These are phyloP conservation scores for Aspergillus eucalypticola DNA, from an alignment of 2,329 filamentous ascomycete genomes.

Conservation along the genomic window DNA sequence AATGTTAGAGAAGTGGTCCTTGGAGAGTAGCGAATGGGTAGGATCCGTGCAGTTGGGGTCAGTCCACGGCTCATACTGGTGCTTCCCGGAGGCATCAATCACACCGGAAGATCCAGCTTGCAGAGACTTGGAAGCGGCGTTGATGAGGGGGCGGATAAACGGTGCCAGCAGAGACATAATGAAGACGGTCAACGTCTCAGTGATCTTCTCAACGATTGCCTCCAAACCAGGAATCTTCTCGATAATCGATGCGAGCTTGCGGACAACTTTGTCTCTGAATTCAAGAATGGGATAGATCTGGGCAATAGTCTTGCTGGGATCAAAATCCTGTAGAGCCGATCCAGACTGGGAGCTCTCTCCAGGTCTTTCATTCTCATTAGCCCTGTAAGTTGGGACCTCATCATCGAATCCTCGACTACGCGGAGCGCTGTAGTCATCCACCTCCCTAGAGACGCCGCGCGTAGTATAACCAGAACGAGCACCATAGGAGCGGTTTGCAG, in stretches of 20 bases:
- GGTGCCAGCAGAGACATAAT: slow-evolving; percentile 87
- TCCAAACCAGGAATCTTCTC: slow-evolving; percentile 91
- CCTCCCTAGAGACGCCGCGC: slow-evolving; percentile 20
- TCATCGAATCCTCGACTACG: slow-evolving; percentile 11
- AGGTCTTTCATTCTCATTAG: slow-evolving; percentile 26
- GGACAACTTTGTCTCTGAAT: slow-evolving; percentile 92
- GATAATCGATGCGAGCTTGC: slow-evolving; percentile 78
- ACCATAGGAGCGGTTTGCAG: slow-evolving; percentile 52
- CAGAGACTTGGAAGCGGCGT: slow-evolving; percentile 76
- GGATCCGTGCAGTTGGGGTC: slow-evolving; percentile 74
- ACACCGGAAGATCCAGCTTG: slow-evolving; percentile 81
- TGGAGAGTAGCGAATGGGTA: slow-evolving; percentile 79
- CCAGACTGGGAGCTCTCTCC: slow-evolving; percentile 17
- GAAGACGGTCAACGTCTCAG: slow-evolving; percentile 88
- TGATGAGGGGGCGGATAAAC: slow-evolving; percentile 89
- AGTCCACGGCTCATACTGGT: slow-evolving; percentile 79
- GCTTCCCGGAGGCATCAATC: slow-evolving; percentile 66
- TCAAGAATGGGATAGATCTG: slow-evolving; percentile 94
- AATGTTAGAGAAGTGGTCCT: slow-evolving; percentile 80
- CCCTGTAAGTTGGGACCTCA: slow-evolving; percentile 38
- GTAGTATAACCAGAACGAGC: slow-evolving; percentile 30
- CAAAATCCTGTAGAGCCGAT: slow-evolving; percentile 66
- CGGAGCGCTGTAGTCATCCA: neutral
- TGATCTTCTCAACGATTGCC: slow-evolving; percentile 86
- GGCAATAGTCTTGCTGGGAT: slow-evolving; percentile 71